phyloP scores from a whole-genome alignment of 768 basidiomycete genomes.

The Hericium alpestre region DNA sequence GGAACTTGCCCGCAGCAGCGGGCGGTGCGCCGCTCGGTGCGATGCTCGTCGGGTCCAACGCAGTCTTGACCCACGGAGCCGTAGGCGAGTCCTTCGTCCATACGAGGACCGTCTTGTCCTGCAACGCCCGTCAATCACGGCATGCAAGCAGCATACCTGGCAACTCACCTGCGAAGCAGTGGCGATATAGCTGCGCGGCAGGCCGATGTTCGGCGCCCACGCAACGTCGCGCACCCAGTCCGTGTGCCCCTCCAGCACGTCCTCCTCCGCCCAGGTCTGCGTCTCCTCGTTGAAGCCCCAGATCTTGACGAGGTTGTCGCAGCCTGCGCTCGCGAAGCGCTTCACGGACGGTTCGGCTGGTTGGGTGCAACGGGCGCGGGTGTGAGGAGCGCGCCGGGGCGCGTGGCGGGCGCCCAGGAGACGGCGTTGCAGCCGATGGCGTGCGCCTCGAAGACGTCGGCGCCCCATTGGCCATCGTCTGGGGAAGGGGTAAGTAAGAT shows the following conservation, averaged over 20 bases:
- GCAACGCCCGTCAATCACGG: not conserved
- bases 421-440: conserved; percentile 95
- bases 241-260: conserved; percentile 80
- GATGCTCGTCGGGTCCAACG: conserved; percentile 59
- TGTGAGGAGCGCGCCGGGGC: conserved; percentile 75
- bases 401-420: conserved; percentile 90
- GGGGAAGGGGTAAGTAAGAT: not conserved
- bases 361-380: conserved; percentile 46
- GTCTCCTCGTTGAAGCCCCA: conserved; percentile 86
- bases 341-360: conserved; percentile 46
- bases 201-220: conserved; percentile 95
- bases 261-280: conserved; percentile 86
- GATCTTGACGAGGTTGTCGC: conserved; percentile 90
- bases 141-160: not conserved
- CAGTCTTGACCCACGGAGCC: conserved; percentile 68
- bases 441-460: conserved; percentile 90
- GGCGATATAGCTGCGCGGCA: conserved; percentile 90
- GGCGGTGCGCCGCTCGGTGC: conserved; percentile 29
- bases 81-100: conserved; percentile 81
- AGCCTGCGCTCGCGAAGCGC: conserved; percentile 91
- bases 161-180: conserved; percentile 74
- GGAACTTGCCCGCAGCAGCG: conserved; percentile 69
- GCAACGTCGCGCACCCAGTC: conserved; percentile 99
- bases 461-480: conserved; percentile 97
- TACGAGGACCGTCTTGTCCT: conserved; percentile 81